A percentile compares a stretch with the other conserved stretches of the same genome.
phyloP scores from a whole-genome alignment of 2,329 filamentous ascomycete species.

The Coleophoma crateriformis region DNA sequence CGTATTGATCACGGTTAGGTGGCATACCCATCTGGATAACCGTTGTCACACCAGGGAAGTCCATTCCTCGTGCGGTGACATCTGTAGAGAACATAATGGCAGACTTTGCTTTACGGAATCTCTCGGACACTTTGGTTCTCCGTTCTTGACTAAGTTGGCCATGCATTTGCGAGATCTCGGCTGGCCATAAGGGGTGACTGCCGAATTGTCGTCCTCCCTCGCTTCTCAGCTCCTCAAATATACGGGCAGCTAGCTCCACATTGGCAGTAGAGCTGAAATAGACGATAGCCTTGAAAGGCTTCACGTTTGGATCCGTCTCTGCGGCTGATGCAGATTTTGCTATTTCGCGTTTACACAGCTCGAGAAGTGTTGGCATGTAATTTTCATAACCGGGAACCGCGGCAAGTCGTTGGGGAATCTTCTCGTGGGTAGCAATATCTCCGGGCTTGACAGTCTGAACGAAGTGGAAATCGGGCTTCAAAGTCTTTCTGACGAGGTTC shows the following conservation, averaged over 20 bases:
- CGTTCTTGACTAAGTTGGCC: conserved; percentile 65
- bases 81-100: conserved; percentile 74
- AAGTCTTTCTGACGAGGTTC: conserved; percentile 62
- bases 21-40: conserved; percentile 69
- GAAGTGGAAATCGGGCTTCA: conserved; percentile 83
- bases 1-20: conserved; percentile 62
- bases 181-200: conserved; percentile 20
- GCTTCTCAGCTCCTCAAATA: conserved; percentile 31
- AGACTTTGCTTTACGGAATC: conserved; percentile 58
- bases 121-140: conserved; percentile 65
- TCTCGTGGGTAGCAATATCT: conserved; percentile 79
- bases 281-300: conserved; percentile 82
- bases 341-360: conserved; percentile 35
- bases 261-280: conserved; percentile 79
- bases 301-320: conserved; percentile 2
- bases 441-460: conserved; percentile 79
- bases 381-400: conserved; percentile 67
- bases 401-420: conserved; percentile 75
- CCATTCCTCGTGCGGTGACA: conserved; percentile 78
- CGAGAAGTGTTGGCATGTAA: conserved; percentile 64
- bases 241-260: conserved; percentile 59
- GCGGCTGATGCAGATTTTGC: conserved; percentile 8
- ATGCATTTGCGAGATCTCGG: conserved; percentile 55
- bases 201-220: conserved; percentile 10
- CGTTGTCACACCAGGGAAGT: conserved; percentile 74